Base-by-base conservation (phyloP, 805 yeast species). In the Komagataella pastoris region DNA sequence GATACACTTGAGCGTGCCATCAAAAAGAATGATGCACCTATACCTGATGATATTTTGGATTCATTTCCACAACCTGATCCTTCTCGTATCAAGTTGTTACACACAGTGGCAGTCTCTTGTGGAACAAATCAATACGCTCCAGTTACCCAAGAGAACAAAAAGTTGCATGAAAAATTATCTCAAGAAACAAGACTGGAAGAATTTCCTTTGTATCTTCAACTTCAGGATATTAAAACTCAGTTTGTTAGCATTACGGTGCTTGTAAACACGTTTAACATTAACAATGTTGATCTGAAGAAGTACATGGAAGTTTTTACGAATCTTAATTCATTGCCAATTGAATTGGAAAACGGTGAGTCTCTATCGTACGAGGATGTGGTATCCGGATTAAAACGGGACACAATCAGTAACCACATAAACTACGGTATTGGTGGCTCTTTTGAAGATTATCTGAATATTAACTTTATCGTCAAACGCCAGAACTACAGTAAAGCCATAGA, bases 301-400 rank as follows among this genome's bases (percentile, higher is more conserved):
- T 82, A 84, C 53, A 71, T 87, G 55, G 80, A 81, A 18, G 63
- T 77, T 7, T 62, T 90, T 7, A 71, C 77, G 52, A 86, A 83
- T 49, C 64, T 90, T 7, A 85, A 87, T 59, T 70, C 88, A 0
- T 69, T 87, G 61, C 93, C 97, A 1, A 72, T 91, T 66, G 69
- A 70, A 48, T 68, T 76, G 8, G 83, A 79, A 1, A 76, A 79
- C 58, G 91, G 89, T 2, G 61, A 73, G 2, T 63, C 72, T 14
- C 68, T 82, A 18, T 77, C 86, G 0, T 86, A 75, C 60, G 95
- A 89, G 52, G 76, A 81, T 47, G 96, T 89, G n/a, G 82, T 88
- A 6, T 71, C 83, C 17, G 73, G 76, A 24, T 64, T 89, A 46
- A 85, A 88, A 59, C 74, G 80, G 30, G 97, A 90, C 57, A 79